A percentile compares a stretch with the other conserved stretches of the same genome.
These are phyloP conservation scores for Arthroderma uncinatum DNA, from an alignment of 2,329 filamentous ascomycete species.

Conservation along the genomic window DNA sequence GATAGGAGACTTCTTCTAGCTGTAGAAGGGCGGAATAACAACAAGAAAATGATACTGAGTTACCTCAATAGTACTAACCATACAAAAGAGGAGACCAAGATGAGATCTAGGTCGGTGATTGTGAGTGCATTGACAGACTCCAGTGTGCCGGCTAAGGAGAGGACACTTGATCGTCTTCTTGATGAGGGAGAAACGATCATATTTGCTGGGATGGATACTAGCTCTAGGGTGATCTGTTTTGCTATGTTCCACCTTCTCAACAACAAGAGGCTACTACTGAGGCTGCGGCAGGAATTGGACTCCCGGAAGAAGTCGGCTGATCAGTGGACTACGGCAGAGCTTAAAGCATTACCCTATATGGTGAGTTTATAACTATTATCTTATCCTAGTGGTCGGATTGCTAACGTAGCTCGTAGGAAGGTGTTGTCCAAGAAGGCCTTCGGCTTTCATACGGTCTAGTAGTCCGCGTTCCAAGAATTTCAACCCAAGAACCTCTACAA, in stretches of 20 bases:
- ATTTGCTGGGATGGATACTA: constrained; percentile 21
- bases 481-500: constrained; percentile 14
- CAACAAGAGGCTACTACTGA: constrained; percentile 15
- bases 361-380: neutral
- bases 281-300: constrained; percentile 17
- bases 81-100: too few relatives aligned
- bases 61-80: constrained; percentile 11
- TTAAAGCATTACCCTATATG: neutral
- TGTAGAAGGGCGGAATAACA: too few relatives aligned
- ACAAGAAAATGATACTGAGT: neutral
- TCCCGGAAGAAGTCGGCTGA: constrained; percentile 15
- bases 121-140: neutral
- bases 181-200: constrained; percentile 21
- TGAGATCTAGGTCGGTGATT: too few relatives aligned
- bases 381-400: neutral
- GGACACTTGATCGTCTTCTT: constrained; percentile 15
- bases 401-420: neutral
- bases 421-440: constrained; percentile 22
- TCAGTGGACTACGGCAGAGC: neutral
- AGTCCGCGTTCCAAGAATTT: constrained; percentile 15
- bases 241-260: constrained; percentile 22
- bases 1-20: too few relatives aligned
- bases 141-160: constrained; percentile 14
- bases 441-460: constrained; percentile 16
- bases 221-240: constrained; percentile 17